A percentile compares a stretch with the other conserved stretches of the same genome.
These are phyloP conservation scores for Gymnopus androsaceus DNA, from an alignment of 1,284 basidiomycete genomes.

Conservation along the genomic window DNA sequence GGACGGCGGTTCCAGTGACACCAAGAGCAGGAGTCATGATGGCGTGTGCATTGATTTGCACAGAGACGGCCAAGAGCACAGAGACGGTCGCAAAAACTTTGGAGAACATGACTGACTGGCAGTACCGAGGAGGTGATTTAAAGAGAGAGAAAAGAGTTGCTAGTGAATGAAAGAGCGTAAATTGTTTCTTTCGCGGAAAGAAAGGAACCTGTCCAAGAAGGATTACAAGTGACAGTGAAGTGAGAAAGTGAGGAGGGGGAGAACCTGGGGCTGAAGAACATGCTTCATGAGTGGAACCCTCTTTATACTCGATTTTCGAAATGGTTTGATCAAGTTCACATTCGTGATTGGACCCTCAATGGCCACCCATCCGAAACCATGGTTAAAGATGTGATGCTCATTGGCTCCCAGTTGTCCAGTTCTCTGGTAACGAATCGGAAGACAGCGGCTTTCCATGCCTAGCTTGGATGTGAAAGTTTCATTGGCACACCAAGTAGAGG, in stretches of 20 bases:
- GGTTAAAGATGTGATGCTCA: no score
- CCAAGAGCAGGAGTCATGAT: slow-evolving; percentile 49
- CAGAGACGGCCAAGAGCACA: slow-evolving; percentile 34
- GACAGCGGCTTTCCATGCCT: no score
- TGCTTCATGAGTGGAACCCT: no score
- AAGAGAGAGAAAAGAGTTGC: neutral
- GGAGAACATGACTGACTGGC: slow-evolving; percentile 37
- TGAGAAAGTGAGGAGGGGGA: neutral
- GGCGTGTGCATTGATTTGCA: slow-evolving; percentile 47
- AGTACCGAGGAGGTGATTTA: neutral
- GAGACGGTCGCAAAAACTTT: slow-evolving; percentile 32
- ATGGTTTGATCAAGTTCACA: no score
- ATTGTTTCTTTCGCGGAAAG: slow-evolving; percentile 14
- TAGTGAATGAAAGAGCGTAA: neutral
- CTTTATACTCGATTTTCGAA: no score
- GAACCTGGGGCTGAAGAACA: slow-evolving; percentile 8
- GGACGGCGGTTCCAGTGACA: slow-evolving; percentile 39
- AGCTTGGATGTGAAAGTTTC: no score
- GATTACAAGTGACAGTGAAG: neutral
- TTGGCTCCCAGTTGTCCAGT: no score
- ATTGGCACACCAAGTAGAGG: no score
- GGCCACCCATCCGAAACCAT: no score
- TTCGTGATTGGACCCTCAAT: no score
- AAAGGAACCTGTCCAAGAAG: slow-evolving; percentile 12
- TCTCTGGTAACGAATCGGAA: no score